Conservation (phyloP, 768 basidiomycete genomes). For the Pisolithus orientalis region DNA sequence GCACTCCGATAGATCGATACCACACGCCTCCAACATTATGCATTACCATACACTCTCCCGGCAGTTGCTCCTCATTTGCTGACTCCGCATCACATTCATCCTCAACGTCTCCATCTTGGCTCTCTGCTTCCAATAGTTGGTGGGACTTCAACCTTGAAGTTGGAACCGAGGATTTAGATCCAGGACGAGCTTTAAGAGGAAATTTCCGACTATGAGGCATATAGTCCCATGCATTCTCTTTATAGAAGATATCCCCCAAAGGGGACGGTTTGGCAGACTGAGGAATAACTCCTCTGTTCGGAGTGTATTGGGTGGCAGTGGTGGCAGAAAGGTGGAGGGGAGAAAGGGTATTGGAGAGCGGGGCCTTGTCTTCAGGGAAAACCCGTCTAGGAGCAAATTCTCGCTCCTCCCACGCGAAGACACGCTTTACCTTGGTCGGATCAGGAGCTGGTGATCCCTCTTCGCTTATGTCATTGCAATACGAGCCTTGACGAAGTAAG, state of each 20-base stretch:
- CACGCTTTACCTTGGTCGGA: conserved; percentile 57
- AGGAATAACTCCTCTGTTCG: conserved; percentile 11
- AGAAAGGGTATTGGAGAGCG: conserved; percentile 33
- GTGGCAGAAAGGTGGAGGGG: conserved; percentile 28
- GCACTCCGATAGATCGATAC: conserved; percentile 65
- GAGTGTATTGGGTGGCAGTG: conserved; percentile 26
- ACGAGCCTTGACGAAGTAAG: conserved; percentile 66
- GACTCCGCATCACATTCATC: conserved; percentile 50
- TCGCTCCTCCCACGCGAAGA: conserved; percentile 96
- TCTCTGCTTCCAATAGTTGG: conserved; percentile 56
- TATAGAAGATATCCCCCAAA: conserved; percentile 43
- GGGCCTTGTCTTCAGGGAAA: conserved; percentile 62
- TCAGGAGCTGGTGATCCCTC: conserved; percentile 56
- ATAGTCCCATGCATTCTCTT: conserved; percentile 78
- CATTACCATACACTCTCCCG: conserved; percentile 25
- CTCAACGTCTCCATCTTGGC: conserved; percentile 79
- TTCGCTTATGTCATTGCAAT: conserved; percentile 51
- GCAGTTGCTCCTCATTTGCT: conserved; percentile 39
- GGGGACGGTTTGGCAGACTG: conserved; percentile 29
- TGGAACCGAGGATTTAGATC: conserved; percentile 36
- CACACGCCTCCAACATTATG: conserved; percentile 11
- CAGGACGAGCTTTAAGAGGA: conserved; percentile 44
- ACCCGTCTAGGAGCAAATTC: conserved; percentile 61
- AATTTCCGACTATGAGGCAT: conserved; percentile 78
- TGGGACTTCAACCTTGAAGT: conserved; percentile 41